Conservation (phyloP, 306 rosid genomes). For the Aeschynomene evenia region DNA sequence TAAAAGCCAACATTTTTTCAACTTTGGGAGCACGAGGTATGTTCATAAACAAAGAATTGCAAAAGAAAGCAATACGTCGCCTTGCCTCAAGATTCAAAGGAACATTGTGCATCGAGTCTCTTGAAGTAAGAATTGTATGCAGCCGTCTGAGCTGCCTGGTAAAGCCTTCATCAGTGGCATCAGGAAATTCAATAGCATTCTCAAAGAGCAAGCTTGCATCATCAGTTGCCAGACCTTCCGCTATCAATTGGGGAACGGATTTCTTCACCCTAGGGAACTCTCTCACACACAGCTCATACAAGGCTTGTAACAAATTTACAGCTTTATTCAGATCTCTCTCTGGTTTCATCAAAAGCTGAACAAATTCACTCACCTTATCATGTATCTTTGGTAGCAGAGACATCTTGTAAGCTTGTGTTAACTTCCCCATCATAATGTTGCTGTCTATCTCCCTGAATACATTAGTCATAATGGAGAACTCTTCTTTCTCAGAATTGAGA, state of each 20-base stretch:
- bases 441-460: conserved; percentile 55
- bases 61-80: conserved; percentile 81
- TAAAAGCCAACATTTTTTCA: conserved; percentile 91
- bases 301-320: conserved; percentile 77
- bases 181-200: conserved; percentile 65
- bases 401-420: conserved; percentile 47
- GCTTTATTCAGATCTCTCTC: conserved; percentile 49
- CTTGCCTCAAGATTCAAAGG: conserved; percentile 84
- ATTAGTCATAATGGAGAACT: conserved; percentile 49
- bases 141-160: conserved; percentile 68
- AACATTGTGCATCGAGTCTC: conserved; percentile 81
- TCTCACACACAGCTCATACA: conserved; percentile 73
- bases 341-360: conserved; percentile 53
- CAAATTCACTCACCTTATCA: conserved; percentile 61
- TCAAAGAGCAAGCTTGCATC: conserved; percentile 72
- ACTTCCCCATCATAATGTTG: conserved; percentile 39
- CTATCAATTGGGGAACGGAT: conserved; percentile 42
- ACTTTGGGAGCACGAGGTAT: conserved; percentile 89
- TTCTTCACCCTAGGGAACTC: conserved; percentile 63
- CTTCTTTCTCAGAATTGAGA: conserved; percentile 53
- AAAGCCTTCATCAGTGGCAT: conserved; percentile 52
- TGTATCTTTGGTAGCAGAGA: conserved; percentile 59
- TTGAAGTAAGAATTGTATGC: conserved; percentile 78
- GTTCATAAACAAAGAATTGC: conserved; percentile 95
- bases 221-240: conserved; percentile 61